Evolutionary conservation across 176 grass and related monocot species (phyloP), one percentile per base, ranked within the genome.

Genomic region (Oryza nivara): DNA sequence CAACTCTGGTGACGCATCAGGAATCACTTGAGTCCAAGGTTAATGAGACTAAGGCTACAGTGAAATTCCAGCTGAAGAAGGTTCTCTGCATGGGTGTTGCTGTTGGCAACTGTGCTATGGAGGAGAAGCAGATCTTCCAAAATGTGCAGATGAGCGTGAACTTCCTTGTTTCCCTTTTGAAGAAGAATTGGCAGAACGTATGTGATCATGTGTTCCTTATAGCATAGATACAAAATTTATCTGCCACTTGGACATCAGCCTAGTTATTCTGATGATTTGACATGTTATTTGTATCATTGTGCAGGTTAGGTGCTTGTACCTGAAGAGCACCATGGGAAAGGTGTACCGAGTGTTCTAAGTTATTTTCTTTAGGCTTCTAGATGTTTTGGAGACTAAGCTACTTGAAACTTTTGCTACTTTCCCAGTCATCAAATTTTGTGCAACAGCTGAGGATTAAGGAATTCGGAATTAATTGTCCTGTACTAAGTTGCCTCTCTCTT

Each of bases 41-140:
- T 60, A 97, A 97, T 28, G 94, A 97, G 69, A 94, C 74, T 3
- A 97, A 97, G 80, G 94, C 94, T 26, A 97, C 88, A 6, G 88
- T 97, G 60, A 97, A 97, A 54, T 97, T 97, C 61, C 94, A 97
- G 76, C 78, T 92, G 13, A 97, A 97, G 63, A 94, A 97, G 51
- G 95, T 97, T 41, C 92, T 97, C 12, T 92, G 95, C 90, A 97
- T 97, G 95, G 95, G 95, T 67, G 95, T 94, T 81, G 95, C 90
- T 1, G 95, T 94, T 13, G 95, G 95, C 30, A 94, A 97, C 46
- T 78, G 80, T 34, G 88, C 48, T 32, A 97, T 94, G 95, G 95
- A 97, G 15, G 95, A 97, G 81, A 97, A 92, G 86, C 95, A 92
- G 20, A 92, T 97, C 73, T 88, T 89, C 65, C 92, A 92, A 67